These are phyloP conservation scores for Pleurotus salmoneostramineus DNA, from an alignment of 768 basidiomycete species.

Conservation along the genomic window DNA sequence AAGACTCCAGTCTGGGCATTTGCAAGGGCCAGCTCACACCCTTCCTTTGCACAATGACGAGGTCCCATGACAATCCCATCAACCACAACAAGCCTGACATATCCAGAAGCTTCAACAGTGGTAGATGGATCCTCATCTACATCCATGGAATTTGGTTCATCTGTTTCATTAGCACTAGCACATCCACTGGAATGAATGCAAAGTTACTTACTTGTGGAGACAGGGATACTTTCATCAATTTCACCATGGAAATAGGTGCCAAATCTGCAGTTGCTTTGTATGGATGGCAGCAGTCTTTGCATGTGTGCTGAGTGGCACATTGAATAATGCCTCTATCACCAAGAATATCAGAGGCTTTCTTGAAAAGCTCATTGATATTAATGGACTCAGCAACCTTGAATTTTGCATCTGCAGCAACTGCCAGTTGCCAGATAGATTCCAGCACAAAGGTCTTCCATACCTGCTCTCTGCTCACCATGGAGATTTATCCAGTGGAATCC, in stretches of 20 bases:
- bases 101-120: not conserved
- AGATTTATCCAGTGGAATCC: too few species aligned
- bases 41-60: slow-evolving; percentile 9
- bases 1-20: not conserved
- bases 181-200: too few species aligned
- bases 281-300: slow-evolving; percentile 9
- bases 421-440: not conserved
- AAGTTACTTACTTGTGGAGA: not conserved
- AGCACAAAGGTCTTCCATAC: too few species aligned
- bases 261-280: slow-evolving; percentile 5
- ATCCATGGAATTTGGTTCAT: not conserved
- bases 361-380: slow-evolving; percentile 2
- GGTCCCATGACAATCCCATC: slow-evolving; percentile 13
- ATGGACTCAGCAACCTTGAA: slow-evolving; percentile 1
- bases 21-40: not conserved
- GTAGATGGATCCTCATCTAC: not conserved
- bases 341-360: not conserved
- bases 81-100: slow-evolving; percentile 10
- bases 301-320: not conserved
- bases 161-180: too few species aligned
- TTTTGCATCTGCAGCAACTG: not conserved
- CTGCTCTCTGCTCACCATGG: too few species aligned
- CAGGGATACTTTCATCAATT: too few species aligned
- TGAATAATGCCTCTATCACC: slow-evolving; percentile 3
- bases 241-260: not conserved